phyloP scores from a whole-genome alignment of 306 rosid species.

The Sophora flavescens region DNA sequence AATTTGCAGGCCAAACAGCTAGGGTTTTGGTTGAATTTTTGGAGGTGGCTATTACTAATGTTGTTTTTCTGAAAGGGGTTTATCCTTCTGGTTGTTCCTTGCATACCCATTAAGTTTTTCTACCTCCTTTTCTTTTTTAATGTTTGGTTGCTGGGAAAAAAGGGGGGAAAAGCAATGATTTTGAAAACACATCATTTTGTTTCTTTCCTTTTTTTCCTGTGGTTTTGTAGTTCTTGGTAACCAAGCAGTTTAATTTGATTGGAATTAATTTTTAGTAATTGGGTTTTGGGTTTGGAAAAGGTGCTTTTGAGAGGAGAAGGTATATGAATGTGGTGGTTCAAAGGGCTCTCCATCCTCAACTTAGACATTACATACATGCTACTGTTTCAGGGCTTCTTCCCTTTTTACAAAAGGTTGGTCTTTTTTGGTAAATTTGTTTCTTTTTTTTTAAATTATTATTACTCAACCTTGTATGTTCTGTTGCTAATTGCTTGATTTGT shows the following conservation, averaged over 20 bases:
- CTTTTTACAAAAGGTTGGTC: conserved; percentile 73
- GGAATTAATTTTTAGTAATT: conserved; percentile 13
- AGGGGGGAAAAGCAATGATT: neutral
- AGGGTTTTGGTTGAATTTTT: conserved; percentile 79
- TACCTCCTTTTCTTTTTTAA: neutral
- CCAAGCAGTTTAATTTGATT: neutral
- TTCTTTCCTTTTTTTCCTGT: neutral
- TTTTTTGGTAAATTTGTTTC: conserved; percentile 14
- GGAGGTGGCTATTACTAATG: conserved; percentile 79
- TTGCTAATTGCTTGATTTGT: conserved; percentile 35
- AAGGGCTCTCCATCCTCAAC: conserved; percentile 85
- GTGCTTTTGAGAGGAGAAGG: conserved; percentile 90
- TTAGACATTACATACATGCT: conserved; percentile 80
- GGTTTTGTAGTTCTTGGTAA: conserved; percentile 13
- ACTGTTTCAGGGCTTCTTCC: conserved; percentile 79
- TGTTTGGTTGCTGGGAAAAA: conserved; percentile 44
- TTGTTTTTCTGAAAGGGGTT: conserved; percentile 83
- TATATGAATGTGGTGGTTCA: conserved; percentile 89
- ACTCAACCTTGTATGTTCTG: conserved; percentile 5
- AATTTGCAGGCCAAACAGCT: conserved; percentile 62
- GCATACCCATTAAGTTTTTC: neutral
- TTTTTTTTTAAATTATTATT: neutral
- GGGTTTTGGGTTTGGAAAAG: conserved; percentile 49
- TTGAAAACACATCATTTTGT: neutral
- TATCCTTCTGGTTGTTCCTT: conserved; percentile 80